These are phyloP conservation scores for Eleusine coracana DNA, from an alignment of 176 grass and related monocot genomes.

Conservation along the genomic window DNA sequence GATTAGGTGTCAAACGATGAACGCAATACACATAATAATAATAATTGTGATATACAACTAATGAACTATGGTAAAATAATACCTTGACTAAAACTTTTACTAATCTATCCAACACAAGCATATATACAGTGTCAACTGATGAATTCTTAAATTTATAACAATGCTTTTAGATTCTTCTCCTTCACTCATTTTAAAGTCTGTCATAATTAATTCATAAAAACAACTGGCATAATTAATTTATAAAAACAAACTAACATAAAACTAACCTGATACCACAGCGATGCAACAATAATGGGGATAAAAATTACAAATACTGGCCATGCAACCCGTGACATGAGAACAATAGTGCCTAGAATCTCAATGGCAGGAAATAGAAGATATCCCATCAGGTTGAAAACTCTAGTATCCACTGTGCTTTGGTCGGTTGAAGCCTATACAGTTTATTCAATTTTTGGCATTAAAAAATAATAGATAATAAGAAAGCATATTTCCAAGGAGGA, in stretches of 20 bases:
- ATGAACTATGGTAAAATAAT: not conserved
- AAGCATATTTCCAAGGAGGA: not conserved
- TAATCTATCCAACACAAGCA: not conserved
- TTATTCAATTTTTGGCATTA: not conserved
- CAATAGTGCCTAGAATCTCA: slow-evolving; percentile 52
- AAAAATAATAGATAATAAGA: not conserved
- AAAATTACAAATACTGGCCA: slow-evolving; percentile 66
- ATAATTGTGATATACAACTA: not conserved
- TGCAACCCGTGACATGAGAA: slow-evolving; percentile 64
- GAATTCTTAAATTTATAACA: not conserved
- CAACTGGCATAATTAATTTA: not conserved
- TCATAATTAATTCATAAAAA: not conserved
- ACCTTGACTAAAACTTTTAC: not conserved
- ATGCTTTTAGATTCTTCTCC: not conserved
- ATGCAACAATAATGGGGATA: slow-evolving; percentile 42
- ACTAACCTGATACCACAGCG: slow-evolving; percentile 58
- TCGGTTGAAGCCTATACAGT: slow-evolving; percentile 49
- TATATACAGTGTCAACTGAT: not conserved
- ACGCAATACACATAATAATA: not conserved
- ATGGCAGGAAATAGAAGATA: slow-evolving; percentile 49
- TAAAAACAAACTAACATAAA: not conserved
- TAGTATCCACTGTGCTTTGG: slow-evolving; percentile 55
- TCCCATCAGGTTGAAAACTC: slow-evolving; percentile 40
- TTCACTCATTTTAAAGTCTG: no score
- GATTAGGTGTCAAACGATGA: not conserved